These are phyloP conservation scores for Phytophthora tentaculata DNA, from an alignment of 352 stramenopile genomes.

Conservation along the genomic window DNA sequence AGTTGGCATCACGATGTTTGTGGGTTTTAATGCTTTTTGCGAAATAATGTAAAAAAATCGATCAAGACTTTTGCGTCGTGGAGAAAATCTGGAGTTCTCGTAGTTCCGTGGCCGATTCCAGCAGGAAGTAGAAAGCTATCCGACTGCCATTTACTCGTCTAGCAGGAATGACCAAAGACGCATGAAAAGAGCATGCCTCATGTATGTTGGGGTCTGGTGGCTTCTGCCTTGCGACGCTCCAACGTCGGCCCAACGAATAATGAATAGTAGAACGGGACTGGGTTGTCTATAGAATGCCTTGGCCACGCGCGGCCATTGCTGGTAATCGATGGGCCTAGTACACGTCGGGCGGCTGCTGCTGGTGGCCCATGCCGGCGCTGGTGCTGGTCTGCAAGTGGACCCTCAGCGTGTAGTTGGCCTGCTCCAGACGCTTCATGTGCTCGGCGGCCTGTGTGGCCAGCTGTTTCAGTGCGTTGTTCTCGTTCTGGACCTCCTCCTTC, in stretches of 20 bases:
- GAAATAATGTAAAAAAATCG: conserved; percentile 36
- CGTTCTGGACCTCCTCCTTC: conserved; percentile 80
- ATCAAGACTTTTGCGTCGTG: too few relatives aligned
- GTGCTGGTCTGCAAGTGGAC: conserved; percentile 89
- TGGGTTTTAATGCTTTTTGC: conserved; percentile 24
- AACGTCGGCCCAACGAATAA: conserved; percentile 33
- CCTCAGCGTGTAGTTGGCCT: conserved; percentile 87
- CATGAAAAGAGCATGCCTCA: too few relatives aligned
- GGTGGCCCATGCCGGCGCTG: conserved; percentile 34
- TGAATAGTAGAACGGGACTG: conserved; percentile 29
- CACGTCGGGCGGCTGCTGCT: conserved; percentile 69
- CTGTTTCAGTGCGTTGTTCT: conserved; percentile 78
- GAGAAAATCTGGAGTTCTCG: too few relatives aligned
- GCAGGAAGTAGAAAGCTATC: conserved; percentile 8
- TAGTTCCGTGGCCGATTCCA: too few relatives aligned
- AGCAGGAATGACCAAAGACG: too few relatives aligned
- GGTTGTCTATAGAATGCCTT: conserved; percentile 22
- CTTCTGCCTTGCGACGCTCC: conserved; percentile 5
- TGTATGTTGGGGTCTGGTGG: too few relatives aligned
- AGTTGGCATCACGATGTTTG: conserved; percentile 20
- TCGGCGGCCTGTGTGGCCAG: conserved; percentile 81
- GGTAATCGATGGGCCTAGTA: conserved; percentile 47
- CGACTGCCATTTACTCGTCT: not conserved
- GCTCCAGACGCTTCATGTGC: conserved; percentile 87
- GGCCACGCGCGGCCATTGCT: conserved; percentile 3